These are phyloP conservation scores for Arthrobotrys entomopaga DNA, from an alignment of 2,329 filamentous ascomycete genomes.

Conservation along the genomic window DNA sequence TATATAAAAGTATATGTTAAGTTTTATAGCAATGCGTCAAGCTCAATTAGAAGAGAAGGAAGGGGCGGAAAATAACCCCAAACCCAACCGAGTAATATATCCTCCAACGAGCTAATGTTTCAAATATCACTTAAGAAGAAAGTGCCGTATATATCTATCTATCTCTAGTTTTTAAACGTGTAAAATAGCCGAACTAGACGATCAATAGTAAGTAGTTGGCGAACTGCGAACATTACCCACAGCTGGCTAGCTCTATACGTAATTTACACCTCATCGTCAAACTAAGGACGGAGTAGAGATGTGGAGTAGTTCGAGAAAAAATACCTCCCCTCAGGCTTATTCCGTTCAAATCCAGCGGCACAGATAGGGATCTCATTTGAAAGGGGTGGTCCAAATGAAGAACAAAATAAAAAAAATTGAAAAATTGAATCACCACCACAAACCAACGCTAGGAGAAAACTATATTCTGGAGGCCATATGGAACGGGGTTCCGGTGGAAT, in stretches of 20 bases:
- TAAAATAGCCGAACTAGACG: slow-evolving; percentile 35
- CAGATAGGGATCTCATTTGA: neutral
- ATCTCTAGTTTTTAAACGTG: neutral
- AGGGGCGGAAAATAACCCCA: neutral
- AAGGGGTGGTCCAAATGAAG: slow-evolving; percentile 11
- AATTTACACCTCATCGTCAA: neutral
- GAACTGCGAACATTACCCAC: neutral
- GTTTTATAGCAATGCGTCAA: too few species aligned
- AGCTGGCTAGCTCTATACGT: neutral
- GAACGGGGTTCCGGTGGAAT: slow-evolving; percentile 26
- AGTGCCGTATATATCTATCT: neutral
- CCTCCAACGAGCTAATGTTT: slow-evolving; percentile 44
- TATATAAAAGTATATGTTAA: too few species aligned
- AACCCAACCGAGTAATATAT: slow-evolving; percentile 22
- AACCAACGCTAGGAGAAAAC: slow-evolving; percentile 45
- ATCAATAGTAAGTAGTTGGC: slow-evolving; percentile 24
- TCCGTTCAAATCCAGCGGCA: slow-evolving; percentile 13
- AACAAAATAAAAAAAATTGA: slow-evolving; percentile 4
- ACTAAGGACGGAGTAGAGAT: slow-evolving; percentile 25
- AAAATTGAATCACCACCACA: slow-evolving; percentile 16
- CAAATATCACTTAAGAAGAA: slow-evolving; percentile 13
- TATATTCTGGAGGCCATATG: slow-evolving; percentile 16
- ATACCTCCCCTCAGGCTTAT: neutral
- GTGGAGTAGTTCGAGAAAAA: slow-evolving; percentile 28
- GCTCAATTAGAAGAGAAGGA: too few species aligned